These are phyloP conservation scores for Chaetomium cochliodes DNA, from an alignment of 495 filamentous ascomycete genomes.

Conservation along the genomic window DNA sequence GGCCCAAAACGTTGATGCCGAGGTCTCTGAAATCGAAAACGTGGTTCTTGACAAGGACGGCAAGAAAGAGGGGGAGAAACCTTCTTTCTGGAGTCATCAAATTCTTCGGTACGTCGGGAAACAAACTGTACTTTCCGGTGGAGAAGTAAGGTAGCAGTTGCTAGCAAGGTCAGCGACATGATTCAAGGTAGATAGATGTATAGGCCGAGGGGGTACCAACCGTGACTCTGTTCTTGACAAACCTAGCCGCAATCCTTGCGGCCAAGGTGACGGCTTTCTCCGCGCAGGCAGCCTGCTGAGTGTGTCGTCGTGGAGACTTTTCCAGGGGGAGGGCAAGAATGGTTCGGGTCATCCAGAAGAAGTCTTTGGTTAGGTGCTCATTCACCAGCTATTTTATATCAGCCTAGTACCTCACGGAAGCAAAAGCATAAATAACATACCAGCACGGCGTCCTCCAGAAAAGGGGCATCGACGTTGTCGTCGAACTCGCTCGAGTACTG, in stretches of 20 bases:
- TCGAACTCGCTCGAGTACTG: constrained; percentile 35
- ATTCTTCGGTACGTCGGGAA: constrained; percentile 36
- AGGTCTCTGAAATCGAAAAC: constrained; percentile 45
- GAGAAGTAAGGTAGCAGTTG: constrained; percentile 42
- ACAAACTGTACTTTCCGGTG: constrained; percentile 41
- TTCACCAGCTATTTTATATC: constrained; percentile 32
- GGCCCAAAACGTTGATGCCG: constrained; percentile 34
- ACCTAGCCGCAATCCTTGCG: constrained; percentile 41
- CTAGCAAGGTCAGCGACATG: constrained; percentile 29
- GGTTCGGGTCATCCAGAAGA: constrained; percentile 45
- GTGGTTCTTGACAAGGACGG: constrained; percentile 40
- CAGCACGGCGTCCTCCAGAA: constrained; percentile 47
- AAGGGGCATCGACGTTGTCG: constrained; percentile 31
- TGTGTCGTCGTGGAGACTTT: constrained; percentile 22
- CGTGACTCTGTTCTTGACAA: constrained; percentile 42
- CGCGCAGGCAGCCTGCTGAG: constrained; percentile 36
- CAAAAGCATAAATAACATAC: constrained; percentile 21
- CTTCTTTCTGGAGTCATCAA: constrained; percentile 31
- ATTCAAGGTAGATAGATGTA: neutral
- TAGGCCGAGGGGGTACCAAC: constrained; percentile 22
- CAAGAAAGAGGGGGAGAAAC: constrained; percentile 44
- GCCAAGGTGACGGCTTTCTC: constrained; percentile 42
- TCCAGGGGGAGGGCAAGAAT: constrained; percentile 29
- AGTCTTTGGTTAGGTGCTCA: constrained; percentile 39
- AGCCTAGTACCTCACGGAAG: neutral